Evolutionary conservation across 768 basidiomycete species (phyloP), one percentile per base, ranked within the genome.

Genomic region (Hypholoma fasciculare): DNA sequence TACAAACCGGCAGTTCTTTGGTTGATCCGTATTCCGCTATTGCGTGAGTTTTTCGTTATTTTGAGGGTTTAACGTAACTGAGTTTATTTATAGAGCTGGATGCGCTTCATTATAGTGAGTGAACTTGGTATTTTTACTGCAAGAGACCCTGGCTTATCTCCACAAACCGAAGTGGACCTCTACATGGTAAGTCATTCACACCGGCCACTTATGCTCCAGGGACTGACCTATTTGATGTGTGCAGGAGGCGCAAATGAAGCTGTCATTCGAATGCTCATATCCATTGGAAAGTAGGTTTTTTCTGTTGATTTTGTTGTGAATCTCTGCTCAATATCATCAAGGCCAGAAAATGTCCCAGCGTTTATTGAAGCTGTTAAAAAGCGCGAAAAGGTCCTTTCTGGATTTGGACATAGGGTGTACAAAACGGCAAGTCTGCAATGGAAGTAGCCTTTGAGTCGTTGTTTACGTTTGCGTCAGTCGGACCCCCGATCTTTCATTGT

Each of bases 401-500:
- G 94, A 27, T 96, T 96, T 63, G 94, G 94, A 1, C 94, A 96
- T 72, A 86, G 91, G 57, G 70, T 71, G 11, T 71, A 71, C 56
- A 71, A 65, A 56, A 63, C 62, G 30, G 63, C 70, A 44, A 49
- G 64, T 57, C 49, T 82, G 84, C 13, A 86, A 84, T 63, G 58
- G 83, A 49, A n/a, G 13, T 13, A 9, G 12, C 39, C 5, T 30
- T 36, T 27, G 26, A 17, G 17, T 16, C 26, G 9, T 34, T 49
- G 11, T 23, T 44, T 51, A 47, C 20, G 49, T 44, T 46, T 43
- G 14, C 49, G 49, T 42, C 62, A 92, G 89, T 94, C 92, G 14
- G 94, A 96, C 71, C 94, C 94, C 20, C 84, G 94, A 19, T 94
- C 91, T 4, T 92, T 89, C 70, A 92, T 96, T 67, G 90, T 96